Conservation (phyloP, 2,329 filamentous ascomycete species). For the Neonectria magnoliae region DNA sequence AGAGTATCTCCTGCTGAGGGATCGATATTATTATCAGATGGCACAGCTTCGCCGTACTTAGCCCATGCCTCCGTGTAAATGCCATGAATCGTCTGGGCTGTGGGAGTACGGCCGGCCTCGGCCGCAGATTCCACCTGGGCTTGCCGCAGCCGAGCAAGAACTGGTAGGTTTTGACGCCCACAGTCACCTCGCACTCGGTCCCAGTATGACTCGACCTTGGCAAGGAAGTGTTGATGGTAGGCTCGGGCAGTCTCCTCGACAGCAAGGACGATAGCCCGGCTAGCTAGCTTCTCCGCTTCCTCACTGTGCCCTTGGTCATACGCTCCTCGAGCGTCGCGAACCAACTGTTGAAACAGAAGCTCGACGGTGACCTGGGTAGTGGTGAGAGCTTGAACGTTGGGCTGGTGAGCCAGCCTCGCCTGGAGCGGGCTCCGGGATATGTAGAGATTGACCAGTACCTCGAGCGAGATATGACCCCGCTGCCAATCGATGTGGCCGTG, state of each 20-base stretch:
- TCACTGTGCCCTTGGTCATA: background rate
- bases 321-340: background rate
- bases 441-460: background rate
- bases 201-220: conserved; percentile 16
- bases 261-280: background rate
- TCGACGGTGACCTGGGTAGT: conserved; percentile 13
- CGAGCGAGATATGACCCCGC: background rate
- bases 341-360: background rate
- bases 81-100: conserved; percentile 14
- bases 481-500: background rate
- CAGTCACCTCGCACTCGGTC: background rate
- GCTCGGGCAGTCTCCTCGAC: conserved; percentile 11
- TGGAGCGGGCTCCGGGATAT: background rate
- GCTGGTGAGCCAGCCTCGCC: background rate
- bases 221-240: conserved; percentile 17
- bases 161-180: too few species aligned
- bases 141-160: too few species aligned
- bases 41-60: background rate
- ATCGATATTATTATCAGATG: too few species aligned
- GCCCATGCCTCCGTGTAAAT: conserved; percentile 20
- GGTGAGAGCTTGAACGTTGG: conserved; percentile 8
- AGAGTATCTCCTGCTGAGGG: background rate
- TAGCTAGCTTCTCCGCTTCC: background rate
- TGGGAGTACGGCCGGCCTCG: conserved; percentile 5
- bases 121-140: conserved; percentile 2